Evolutionary conservation across 1,139 yeast genomes (phyloP), one percentile per base, ranked within the genome.

Genomic region (Yamadazyma buinensis): DNA sequence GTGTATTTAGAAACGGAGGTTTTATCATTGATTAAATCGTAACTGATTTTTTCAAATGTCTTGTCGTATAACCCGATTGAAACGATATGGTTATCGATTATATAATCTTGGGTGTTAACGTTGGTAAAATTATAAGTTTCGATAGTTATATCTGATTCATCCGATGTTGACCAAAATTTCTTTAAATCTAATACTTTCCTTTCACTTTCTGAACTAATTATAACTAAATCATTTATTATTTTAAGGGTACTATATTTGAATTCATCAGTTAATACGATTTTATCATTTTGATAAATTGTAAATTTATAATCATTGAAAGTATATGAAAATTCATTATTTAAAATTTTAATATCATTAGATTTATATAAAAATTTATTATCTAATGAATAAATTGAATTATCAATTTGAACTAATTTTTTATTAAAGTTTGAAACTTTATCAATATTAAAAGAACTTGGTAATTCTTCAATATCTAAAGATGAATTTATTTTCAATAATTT

Each of bases 131-230:
- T 41, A 29, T 37, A 42, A 14, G 43, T 33, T n/a, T 44, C 48
- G 15, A 43, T 33, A 17, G 32, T 36, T 25, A 46, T 43, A 2
- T 38, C 37, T 18, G 42, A 22, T 19, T 42, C 47, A 15, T 42
- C 39, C 6, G 39, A 32, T 13, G 55, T 46, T 3, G 45, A 35
- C 34, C 58, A 48, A 24, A 54, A 59, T 37, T 61, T 62, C 7
- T 58, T 50, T 31, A 64, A 46, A 37, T 64, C 66, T 28, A 51
- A 50, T 11, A 61, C 45, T n/a, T 43, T 40, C 29, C 51, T 48
- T 22, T 43, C 42, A 5, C 32, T 30, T 22, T 37, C 39, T 3
- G 34, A 35, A 27, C 35, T 36, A 2, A 44, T 28, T 8, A 43
- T 27, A 24, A 43, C 24, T 9, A 34, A 28, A 12, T 35, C 27